A percentile compares a stretch with the other conserved stretches of the same genome.
These are phyloP conservation scores for Pichia eremophila DNA, from an alignment of 805 yeast species.

Conservation along the genomic window DNA sequence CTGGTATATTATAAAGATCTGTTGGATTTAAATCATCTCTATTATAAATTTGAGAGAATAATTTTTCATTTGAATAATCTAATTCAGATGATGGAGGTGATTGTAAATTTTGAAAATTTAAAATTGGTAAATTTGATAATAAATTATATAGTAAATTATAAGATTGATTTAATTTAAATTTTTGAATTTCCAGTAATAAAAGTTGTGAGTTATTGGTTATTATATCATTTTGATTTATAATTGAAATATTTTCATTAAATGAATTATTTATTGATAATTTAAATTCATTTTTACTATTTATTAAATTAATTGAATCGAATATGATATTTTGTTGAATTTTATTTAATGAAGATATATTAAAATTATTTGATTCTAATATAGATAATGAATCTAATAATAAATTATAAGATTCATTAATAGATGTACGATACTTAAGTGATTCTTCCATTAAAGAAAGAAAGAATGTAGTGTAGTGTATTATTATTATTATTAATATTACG, in stretches of 20 bases:
- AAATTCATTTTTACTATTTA: slow-evolving; percentile 14
- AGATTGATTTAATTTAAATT: slow-evolving; percentile 11
- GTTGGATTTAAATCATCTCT: not conserved
- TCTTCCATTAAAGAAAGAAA: too few species aligned
- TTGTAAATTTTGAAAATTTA: slow-evolving; percentile 6
- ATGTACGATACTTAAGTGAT: too few species aligned
- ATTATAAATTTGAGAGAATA: slow-evolving; percentile 1
- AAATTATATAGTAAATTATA: slow-evolving; percentile 11
- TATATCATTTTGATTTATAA: slow-evolving; percentile 8
- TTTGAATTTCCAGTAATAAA: slow-evolving; percentile 10
- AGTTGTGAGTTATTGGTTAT: slow-evolving; percentile 4
- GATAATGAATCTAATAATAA: slow-evolving; percentile 8
- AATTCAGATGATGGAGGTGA: too few species aligned
- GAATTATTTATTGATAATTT: slow-evolving; percentile 12
- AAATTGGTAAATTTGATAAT: slow-evolving; percentile 15
- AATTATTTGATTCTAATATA: not conserved
- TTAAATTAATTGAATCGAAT: slow-evolving; percentile 15
- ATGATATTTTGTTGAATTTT: slow-evolving; percentile 11
- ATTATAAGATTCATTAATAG: slow-evolving; percentile 15
- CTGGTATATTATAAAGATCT: slow-evolving; percentile 10
- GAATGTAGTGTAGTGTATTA: too few species aligned
- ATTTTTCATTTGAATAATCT: not conserved
- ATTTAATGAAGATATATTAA: slow-evolving; percentile 5
- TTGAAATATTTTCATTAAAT: slow-evolving; percentile 8
- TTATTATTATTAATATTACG: too few species aligned